Evolutionary conservation across 805 yeast genomes (phyloP).

Genomic region (Saccharomycopsis selenospora): DNA sequence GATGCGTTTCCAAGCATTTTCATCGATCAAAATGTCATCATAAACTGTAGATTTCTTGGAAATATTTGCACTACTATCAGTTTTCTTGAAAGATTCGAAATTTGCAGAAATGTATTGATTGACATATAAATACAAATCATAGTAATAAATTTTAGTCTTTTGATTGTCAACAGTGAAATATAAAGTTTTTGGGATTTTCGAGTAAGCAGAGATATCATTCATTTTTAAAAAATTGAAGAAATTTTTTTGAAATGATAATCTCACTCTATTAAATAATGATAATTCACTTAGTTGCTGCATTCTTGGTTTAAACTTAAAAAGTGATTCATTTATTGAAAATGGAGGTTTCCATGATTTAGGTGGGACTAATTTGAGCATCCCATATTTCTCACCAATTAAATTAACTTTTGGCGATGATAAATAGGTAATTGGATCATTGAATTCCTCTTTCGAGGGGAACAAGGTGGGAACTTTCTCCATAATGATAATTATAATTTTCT

Average conservation of each 20-base stretch:
- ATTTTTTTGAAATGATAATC: conserved; percentile 56
- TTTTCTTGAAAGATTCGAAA: background rate
- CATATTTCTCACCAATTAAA: conserved; percentile 47
- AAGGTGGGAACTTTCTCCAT: conserved; percentile 41
- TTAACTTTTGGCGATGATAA: conserved; percentile 43
- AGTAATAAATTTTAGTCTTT: conserved; percentile 26
- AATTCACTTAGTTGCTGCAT: conserved; percentile 61
- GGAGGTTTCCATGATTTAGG: conserved; percentile 47
- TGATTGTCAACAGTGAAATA: conserved; percentile 13
- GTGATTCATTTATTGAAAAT: conserved; percentile 42
- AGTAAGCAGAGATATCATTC: conserved; percentile 26
- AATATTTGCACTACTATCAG: conserved; percentile 14
- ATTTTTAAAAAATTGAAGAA: conserved; percentile 49
- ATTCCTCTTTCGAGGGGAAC: conserved; percentile 47
- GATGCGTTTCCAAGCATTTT: conserved; percentile 29
- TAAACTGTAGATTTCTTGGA: conserved; percentile 15
- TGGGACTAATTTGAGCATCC: conserved; percentile 70
- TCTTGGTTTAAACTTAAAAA: conserved; percentile 61
- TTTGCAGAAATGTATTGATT: conserved; percentile 20
- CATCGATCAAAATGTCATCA: conserved; percentile 20
- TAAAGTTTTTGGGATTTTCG: conserved; percentile 18
- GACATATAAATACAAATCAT: conserved; percentile 35
- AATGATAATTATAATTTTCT: too few species aligned
- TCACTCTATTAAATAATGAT: conserved; percentile 53
- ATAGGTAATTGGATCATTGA: conserved; percentile 58